phyloP scores from a whole-genome alignment of 2,329 filamentous ascomycete genomes.

The Juglanconis juglandina region DNA sequence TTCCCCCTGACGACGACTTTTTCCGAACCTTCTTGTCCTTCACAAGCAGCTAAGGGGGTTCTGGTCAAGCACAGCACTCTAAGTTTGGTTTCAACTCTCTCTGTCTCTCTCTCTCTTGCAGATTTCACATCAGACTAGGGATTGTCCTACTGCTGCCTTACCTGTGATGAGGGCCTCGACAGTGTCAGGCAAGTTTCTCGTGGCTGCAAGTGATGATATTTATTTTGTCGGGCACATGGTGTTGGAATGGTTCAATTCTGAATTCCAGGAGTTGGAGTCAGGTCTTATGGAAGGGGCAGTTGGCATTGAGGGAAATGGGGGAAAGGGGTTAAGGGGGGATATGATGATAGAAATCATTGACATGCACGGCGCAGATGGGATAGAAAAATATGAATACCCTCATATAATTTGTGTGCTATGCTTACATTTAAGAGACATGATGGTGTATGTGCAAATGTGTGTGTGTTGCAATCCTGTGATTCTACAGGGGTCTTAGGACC shows the following conservation, averaged over 20 bases:
- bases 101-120: background rate
- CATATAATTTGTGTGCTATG: background rate
- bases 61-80: background rate
- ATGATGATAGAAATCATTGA: background rate
- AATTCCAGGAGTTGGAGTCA: background rate
- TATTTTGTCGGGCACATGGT: background rate
- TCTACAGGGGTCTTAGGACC: too few relatives aligned
- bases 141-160: background rate
- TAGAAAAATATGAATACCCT: background rate
- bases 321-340: background rate
- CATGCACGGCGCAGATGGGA: background rate
- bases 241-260: background rate
- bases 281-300: background rate
- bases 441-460: too few relatives aligned
- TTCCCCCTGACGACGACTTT: background rate
- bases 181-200: constrained; percentile 9
- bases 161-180: constrained; percentile 7
- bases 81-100: background rate
- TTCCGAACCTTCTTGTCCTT: background rate
- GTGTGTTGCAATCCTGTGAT: too few relatives aligned
- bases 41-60: background rate
- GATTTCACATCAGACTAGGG: background rate
- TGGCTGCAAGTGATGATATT: background rate
- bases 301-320: background rate
- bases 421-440: too few relatives aligned